These are phyloP conservation scores for Coemansia sp. DNA, from an alignment of 192 early-diverging fungal species.

Conservation along the genomic window DNA sequence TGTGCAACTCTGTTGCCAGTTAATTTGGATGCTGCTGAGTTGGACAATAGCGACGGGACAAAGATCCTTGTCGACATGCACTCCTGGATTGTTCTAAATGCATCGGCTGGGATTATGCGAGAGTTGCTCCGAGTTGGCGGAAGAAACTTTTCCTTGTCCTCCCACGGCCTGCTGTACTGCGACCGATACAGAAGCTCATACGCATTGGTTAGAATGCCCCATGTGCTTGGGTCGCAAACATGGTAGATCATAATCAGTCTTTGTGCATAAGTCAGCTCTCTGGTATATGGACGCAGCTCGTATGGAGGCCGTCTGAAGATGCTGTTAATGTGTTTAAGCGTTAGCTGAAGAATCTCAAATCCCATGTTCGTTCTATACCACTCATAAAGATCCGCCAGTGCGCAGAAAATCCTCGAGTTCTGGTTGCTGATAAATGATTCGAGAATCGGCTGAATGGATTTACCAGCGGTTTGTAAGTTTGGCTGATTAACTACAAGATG, in stretches of 20 bases:
- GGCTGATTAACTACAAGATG: conserved; percentile 25
- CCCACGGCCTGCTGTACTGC: conserved; percentile 16
- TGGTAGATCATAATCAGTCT: conserved; percentile 36
- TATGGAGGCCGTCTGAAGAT: conserved; percentile 42
- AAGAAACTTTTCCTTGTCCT: conserved; percentile 32
- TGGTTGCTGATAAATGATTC: conserved; percentile 49
- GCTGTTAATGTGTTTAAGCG: conserved; percentile 37
- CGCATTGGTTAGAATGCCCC: conserved; percentile 21
- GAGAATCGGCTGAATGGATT: conserved; percentile 12
- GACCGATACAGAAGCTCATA: conserved; percentile 21
- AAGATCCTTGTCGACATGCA: conserved; percentile 5
- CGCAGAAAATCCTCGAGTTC: conserved; percentile 42
- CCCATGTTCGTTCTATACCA: conserved; percentile 25
- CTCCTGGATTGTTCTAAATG: conserved; percentile 24
- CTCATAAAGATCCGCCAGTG: conserved; percentile 22
- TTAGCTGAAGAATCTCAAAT: conserved; percentile 25
- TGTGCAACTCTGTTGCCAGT: background rate
- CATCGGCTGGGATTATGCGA: conserved; percentile 14
- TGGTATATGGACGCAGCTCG: conserved; percentile 30
- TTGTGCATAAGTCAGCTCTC: conserved; percentile 37
- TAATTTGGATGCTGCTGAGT: background rate
- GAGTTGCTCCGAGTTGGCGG: background rate
- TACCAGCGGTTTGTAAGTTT: conserved; percentile 2
- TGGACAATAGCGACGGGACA: background rate
- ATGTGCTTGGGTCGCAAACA: conserved; percentile 14